These are phyloP conservation scores for Exophiala phaeomuriformis DNA, from an alignment of 2,329 filamentous ascomycete genomes.

Conservation along the genomic window DNA sequence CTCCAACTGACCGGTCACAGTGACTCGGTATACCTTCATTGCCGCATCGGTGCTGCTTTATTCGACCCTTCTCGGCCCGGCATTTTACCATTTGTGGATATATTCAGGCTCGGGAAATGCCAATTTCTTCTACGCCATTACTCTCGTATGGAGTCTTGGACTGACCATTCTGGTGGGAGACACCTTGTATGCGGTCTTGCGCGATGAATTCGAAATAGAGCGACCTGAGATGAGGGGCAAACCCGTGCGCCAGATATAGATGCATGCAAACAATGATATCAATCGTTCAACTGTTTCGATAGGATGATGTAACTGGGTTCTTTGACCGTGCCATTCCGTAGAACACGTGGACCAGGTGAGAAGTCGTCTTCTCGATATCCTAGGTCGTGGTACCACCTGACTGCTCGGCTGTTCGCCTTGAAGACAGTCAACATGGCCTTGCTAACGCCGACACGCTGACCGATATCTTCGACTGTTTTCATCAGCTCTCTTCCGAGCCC, in stretches of 20 bases:
- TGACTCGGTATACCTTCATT: constrained; percentile 91
- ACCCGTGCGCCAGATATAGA: constrained; percentile 74
- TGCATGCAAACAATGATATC: not conserved
- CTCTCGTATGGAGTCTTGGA: constrained; percentile 92
- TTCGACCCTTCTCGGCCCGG: constrained; percentile 78
- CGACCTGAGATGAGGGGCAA: constrained; percentile 84
- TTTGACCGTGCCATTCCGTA: constrained; percentile 44
- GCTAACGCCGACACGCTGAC: constrained; percentile 39
- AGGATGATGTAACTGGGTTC: constrained; percentile 48
- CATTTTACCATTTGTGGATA: constrained; percentile 96
- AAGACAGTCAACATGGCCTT: constrained; percentile 59
- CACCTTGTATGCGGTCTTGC: constrained; percentile 74
- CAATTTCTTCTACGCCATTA: constrained; percentile 99
- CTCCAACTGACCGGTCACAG: constrained; percentile 39
- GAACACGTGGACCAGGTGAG: constrained; percentile 44
- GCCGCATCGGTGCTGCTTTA: constrained; percentile 78
- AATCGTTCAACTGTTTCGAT: constrained; percentile 38
- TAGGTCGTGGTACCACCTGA: constrained; percentile 43
- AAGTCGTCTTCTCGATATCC: constrained; percentile 48
- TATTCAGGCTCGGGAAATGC: constrained; percentile 96
- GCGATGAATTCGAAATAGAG: constrained; percentile 92
- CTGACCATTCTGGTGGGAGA: constrained; percentile 82
- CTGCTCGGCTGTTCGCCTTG: constrained; percentile 43
- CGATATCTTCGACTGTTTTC: constrained; percentile 42
- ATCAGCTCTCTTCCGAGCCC: constrained; percentile 49